Evolutionary conservation across 2,329 filamentous ascomycete genomes (phyloP), one percentile per base, ranked within the genome.

Genomic region (Elsinoe australis): DNA sequence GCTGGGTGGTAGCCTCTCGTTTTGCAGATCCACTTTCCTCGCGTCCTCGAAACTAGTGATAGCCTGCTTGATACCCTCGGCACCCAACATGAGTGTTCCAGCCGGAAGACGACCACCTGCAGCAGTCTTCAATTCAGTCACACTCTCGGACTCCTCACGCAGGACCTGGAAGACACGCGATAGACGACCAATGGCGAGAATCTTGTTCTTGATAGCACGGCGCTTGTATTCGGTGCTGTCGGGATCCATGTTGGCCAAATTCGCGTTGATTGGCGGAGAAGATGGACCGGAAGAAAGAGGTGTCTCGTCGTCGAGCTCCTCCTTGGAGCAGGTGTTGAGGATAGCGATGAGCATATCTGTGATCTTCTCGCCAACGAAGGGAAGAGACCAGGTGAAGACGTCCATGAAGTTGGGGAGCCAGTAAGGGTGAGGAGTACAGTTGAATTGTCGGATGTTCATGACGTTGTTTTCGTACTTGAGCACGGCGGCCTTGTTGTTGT

Each of bases 371-470:
- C 92, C 90, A 18, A 98, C 92, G 68, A 98, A 98, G 0, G 92
- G 92, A 52, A 98, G 75, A 26, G 92, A 98, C 92, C 92, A 98
- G n/a, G 92, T 98, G 65, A 98, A 98, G 54, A 98, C 92, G 62
- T 98, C 92, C 92, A 98, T 98, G 65, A 98, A 98, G 73, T 98
- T 98, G 49, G 92, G 92, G 41, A 98, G 79, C 92, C 92, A 98
- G 74, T 98, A 98, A 5, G 92, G 92, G 67, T 98, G 92, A 26
- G 92, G 92, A 17, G 92, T 96, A 78, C 90, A 98, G 75, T 98
- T 98, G 74, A 98, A 98, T 68, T 98, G 92, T 51, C 92, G 81
- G 64, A 98, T 98, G 74, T 98, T 98, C 92, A 98, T 98, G 53
- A 98, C 92, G 63, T 98, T 98, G 70, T 98, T 98, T 72, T 98